Percentiles rank a stretch among this genome's conserved stretches.
Conservation (phyloP, 495 filamentous ascomycete genomes). For the Trichocladium uniseriatum region DNA sequence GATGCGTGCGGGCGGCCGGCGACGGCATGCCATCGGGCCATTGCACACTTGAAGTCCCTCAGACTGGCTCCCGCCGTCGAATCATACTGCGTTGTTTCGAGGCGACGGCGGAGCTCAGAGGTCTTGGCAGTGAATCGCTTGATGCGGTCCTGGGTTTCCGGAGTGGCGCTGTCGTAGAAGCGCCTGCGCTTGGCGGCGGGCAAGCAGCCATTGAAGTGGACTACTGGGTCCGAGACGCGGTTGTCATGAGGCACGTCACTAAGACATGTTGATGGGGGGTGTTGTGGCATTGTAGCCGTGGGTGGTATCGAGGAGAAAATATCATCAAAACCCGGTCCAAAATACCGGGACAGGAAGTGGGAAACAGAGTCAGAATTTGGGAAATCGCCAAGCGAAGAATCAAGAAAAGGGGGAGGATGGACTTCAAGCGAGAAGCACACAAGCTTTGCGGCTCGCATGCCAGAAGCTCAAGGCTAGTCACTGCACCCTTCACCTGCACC, state of each 20-base stretch:
- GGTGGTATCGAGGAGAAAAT: too few relatives aligned
- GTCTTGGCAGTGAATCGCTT: conserved; percentile 10
- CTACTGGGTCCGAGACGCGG: conserved; percentile 17
- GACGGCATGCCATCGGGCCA: conserved; percentile 12
- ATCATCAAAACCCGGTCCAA: too few relatives aligned
- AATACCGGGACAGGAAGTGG: too few relatives aligned
- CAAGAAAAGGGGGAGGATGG: too few relatives aligned
- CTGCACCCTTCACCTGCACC: too few relatives aligned
- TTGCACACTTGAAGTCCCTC: conserved; percentile 13
- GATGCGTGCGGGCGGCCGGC: conserved; percentile 4
- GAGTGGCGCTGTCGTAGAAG: conserved; percentile 17
- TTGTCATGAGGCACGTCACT: conserved; percentile 17
- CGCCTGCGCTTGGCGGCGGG: conserved; percentile 6
- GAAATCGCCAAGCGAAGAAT: too few relatives aligned
- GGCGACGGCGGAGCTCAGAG: conserved; percentile 11
- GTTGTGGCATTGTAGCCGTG: not conserved
- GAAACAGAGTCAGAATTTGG: too few relatives aligned
- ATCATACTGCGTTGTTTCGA: conserved; percentile 15
- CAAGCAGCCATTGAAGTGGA: conserved; percentile 24
- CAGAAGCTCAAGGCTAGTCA: too few relatives aligned
- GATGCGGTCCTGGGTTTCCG: conserved; percentile 18
- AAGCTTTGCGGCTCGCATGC: too few relatives aligned
- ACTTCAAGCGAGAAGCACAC: too few relatives aligned
- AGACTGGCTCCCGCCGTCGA: conserved; percentile 13
- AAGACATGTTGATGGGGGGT: conserved; percentile 17